Evolutionary conservation across 2,329 filamentous ascomycete species (phyloP), one percentile per base, ranked within the genome.

Genomic region (Boeremia lycopersici): DNA sequence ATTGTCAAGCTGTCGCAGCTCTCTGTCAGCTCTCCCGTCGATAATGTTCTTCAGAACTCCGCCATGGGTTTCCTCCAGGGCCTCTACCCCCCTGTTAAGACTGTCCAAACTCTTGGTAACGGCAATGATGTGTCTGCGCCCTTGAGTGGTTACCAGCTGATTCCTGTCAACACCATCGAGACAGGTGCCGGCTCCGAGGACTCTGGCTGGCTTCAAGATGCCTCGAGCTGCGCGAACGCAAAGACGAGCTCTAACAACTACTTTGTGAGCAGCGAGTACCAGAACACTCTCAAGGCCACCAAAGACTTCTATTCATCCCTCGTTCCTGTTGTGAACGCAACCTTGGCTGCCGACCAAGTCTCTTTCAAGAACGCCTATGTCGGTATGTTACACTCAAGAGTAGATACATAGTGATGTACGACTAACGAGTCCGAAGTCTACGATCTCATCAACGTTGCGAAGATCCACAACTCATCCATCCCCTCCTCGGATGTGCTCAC

Each of bases 1-100:
- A 69, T 86, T 3, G 89, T 89, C 70, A 84, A 86, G 53, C 78
- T 86, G 17, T 82, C 83, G 2, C 91, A 96, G 78, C 79, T 97
- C 62, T 81, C 80, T 51, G 85, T 91, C 49, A 87, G 86, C 12
- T 84, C 91, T 0, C 91, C 93, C 0, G 77, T 84, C 49, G 89
- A 96, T 74, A 82, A 81, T 38, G 90, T 96, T 15, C 83, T 97
- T 28, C 88, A 93, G 73, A 89, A 85, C 76, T 93, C 91, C 2
- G 91, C 90, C 54, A 81, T 84, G 40, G 89, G 85, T 29, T 96
- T 96, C 78, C 77, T 93, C 28, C 93, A 96, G 77, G 91, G 87
- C 28, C 81, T 97, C 17, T 97, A 96, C 72, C 93, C 93, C 9
- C 91, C 93, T 1, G 85, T 87, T 1, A 63, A 69, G 41, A 69